Conservation (phyloP, 495 filamentous ascomycete genomes). For the Lophiotrema nucula region DNA sequence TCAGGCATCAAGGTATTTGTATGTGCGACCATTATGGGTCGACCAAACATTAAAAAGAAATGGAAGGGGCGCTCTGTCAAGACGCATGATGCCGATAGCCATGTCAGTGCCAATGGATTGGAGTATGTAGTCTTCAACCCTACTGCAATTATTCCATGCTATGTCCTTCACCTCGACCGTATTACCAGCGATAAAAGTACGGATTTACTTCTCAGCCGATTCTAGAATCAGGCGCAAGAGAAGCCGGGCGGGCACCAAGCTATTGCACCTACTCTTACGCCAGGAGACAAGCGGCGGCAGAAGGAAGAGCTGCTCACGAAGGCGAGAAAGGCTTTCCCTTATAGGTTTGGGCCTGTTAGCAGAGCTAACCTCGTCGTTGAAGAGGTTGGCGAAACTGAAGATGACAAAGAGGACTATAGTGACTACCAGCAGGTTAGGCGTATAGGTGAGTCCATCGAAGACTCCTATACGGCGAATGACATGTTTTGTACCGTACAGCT, state of each 20-base stretch:
- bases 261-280: no score
- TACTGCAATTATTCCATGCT: slow-evolving; percentile 45
- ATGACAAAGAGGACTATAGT: no score
- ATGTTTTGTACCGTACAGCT: no score
- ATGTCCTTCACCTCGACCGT: slow-evolving; percentile 46
- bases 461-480: no score
- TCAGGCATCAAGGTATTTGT: slow-evolving; percentile 44
- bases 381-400: no score
- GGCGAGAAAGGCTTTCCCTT: slow-evolving; percentile 46
- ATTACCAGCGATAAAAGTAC: slow-evolving; percentile 27
- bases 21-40: slow-evolving; percentile 46
- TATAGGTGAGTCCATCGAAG: no score
- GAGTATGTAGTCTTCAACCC: slow-evolving; percentile 48
- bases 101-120: slow-evolving; percentile 36
- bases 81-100: slow-evolving; percentile 36
- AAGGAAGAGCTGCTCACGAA: slow-evolving; percentile 39
- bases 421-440: no score
- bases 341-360: slow-evolving; percentile 44
- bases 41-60: slow-evolving; percentile 29
- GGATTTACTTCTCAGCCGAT: neutral
- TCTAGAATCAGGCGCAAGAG: no score
- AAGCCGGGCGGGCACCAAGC: no score
- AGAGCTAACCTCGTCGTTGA: slow-evolving; percentile 35
- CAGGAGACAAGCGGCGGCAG: slow-evolving; percentile 36
- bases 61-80: slow-evolving; percentile 27